phyloP scores from a whole-genome alignment of 345 rosid genomes.

The Heritiera littoralis region DNA sequence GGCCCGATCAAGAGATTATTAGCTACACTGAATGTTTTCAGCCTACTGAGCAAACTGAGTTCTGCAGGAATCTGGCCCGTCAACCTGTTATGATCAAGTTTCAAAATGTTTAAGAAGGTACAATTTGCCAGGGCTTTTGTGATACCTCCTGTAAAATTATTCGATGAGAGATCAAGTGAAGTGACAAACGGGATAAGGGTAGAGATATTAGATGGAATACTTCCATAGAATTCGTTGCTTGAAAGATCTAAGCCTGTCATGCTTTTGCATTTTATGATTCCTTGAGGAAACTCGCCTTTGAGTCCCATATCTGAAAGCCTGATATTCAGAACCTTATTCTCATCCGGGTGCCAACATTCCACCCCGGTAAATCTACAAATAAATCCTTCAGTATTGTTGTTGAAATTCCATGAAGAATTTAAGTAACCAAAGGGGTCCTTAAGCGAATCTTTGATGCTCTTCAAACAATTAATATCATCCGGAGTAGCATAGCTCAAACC shows the following conservation, averaged over 20 bases:
- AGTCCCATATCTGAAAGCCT: constrained; percentile 68
- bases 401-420: constrained; percentile 56
- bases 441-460: constrained; percentile 34
- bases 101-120: constrained; percentile 61
- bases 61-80: constrained; percentile 57
- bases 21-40: constrained; percentile 55
- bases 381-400: constrained; percentile 56
- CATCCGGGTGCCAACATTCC: constrained; percentile 94
- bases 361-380: constrained; percentile 79
- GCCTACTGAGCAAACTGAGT: constrained; percentile 49
- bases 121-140: constrained; percentile 42
- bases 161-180: constrained; percentile 63
- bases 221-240: constrained; percentile 58
- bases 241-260: constrained; percentile 81
- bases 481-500: constrained; percentile 40
- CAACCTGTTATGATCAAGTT: constrained; percentile 62
- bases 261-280: constrained; percentile 46
- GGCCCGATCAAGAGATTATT: constrained; percentile 64
- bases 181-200: constrained; percentile 28
- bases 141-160: constrained; percentile 66
- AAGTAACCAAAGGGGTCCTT: constrained; percentile 52
- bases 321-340: constrained; percentile 73
- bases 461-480: constrained; percentile 59
- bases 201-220: constrained; percentile 51
- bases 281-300: constrained; percentile 63